Percentiles rank a stretch among this genome's conserved stretches.
Evolutionary conservation across 148 eudicot genomes (phyloP).

Genomic region (Bassia scoparia): DNA sequence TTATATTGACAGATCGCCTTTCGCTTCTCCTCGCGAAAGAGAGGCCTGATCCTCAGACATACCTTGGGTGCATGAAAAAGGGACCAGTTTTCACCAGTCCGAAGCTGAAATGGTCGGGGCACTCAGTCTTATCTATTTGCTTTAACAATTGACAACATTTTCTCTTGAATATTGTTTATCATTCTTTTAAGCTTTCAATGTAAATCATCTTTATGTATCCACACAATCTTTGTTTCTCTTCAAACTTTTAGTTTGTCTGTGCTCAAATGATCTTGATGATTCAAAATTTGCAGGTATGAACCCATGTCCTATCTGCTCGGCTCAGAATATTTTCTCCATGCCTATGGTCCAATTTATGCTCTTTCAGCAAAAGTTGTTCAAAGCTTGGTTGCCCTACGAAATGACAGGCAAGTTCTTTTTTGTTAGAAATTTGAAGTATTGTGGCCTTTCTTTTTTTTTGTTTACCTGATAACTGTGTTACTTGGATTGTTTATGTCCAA

Average conservation of each 20-base stretch:
- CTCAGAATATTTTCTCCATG: conserved; percentile 90
- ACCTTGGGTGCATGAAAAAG: conserved; percentile 96
- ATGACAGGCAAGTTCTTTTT: conserved; percentile 62
- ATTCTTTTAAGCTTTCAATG: background rate
- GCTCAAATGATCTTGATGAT: conserved; percentile 3
- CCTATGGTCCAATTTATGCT: conserved; percentile 94
- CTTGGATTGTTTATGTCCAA: conserved; percentile 4
- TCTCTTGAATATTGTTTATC: background rate
- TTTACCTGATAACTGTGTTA: background rate
- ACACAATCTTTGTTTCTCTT: background rate
- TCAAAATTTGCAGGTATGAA: conserved; percentile 70
- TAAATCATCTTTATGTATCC: background rate
- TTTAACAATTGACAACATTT: background rate
- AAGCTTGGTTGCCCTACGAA: conserved; percentile 78
- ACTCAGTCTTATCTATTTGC: background rate
- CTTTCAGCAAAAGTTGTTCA: conserved; percentile 89
- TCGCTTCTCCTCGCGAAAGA: conserved; percentile 88
- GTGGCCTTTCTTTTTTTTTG: background rate
- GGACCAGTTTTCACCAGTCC: conserved; percentile 95
- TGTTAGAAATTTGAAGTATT: background rate
- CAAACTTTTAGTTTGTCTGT: background rate
- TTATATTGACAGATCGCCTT: conserved; percentile 60
- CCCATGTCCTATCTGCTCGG: conserved; percentile 79
- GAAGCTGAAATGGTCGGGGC: conserved; percentile 86
- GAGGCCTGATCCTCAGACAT: conserved; percentile 77